A percentile compares a stretch with the other conserved stretches of the same genome.
phyloP scores from a whole-genome alignment of 495 filamentous ascomycete genomes.

The Penicillium arizonense region DNA sequence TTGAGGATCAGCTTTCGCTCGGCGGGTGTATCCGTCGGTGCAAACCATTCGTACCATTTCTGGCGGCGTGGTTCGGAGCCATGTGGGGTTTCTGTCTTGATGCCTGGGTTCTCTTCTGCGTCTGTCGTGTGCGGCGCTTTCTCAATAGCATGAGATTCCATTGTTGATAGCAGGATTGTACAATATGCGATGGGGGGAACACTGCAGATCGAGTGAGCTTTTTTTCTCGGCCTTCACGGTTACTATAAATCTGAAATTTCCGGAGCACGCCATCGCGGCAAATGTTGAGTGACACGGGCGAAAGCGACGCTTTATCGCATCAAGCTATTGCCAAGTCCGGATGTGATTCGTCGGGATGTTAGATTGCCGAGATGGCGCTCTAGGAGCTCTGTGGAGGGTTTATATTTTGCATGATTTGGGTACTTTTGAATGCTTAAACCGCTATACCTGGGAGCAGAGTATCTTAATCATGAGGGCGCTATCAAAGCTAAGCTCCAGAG shows the following conservation, averaged over 20 bases:
- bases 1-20: constrained; percentile 43
- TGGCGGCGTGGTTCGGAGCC: constrained; percentile 7
- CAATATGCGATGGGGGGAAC: not conserved
- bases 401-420: no score
- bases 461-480: no score
- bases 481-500: no score
- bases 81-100: not conserved
- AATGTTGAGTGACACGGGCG: constrained; percentile 1
- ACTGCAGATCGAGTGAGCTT: not conserved
- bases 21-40: constrained; percentile 33
- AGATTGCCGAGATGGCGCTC: no score
- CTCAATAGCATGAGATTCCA: constrained; percentile 1
- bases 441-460: no score
- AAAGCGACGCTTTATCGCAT: constrained; percentile 3
- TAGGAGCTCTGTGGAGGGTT: no score
- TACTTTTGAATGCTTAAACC: no score
- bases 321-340: constrained; percentile 7
- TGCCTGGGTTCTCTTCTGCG: not conserved
- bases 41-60: constrained; percentile 45
- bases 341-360: not conserved
- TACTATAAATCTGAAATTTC: not conserved
- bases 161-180: not conserved
- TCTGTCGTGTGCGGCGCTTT: constrained; percentile 1
- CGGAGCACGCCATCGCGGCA: constrained; percentile 13
- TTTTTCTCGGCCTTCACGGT: not conserved